Conservation (phyloP, 2,329 filamentous ascomycete species). For the Penicillium sp. region DNA sequence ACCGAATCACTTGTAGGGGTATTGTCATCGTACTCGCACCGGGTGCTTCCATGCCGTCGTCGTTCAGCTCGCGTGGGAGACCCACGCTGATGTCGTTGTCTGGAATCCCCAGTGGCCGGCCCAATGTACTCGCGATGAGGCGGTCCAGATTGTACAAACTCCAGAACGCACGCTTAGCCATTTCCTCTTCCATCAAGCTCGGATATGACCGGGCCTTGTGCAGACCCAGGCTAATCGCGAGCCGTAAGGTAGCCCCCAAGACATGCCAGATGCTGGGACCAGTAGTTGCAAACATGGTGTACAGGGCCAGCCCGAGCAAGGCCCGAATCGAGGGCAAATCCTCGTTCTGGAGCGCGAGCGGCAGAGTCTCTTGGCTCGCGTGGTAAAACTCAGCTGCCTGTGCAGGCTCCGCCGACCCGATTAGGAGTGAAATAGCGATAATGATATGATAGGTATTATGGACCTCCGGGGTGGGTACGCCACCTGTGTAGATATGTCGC, state of each 20-base stretch:
- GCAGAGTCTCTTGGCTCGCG: constrained; percentile 37
- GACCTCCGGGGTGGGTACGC: constrained; percentile 34
- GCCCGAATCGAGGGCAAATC: constrained; percentile 40
- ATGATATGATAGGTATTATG: constrained; percentile 42
- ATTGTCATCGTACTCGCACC: constrained; percentile 42
- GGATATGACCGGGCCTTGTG: constrained; percentile 35
- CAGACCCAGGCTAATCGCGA: constrained; percentile 41
- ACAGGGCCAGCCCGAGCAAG: constrained; percentile 39
- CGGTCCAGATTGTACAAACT: constrained; percentile 48
- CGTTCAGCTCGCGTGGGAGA: constrained; percentile 42
- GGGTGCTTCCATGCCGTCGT: constrained; percentile 40
- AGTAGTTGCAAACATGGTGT: constrained; percentile 41
- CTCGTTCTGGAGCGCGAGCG: constrained; percentile 40
- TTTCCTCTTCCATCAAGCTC: constrained; percentile 38
- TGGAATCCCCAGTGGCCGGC: constrained; percentile 43
- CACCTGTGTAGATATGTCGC: constrained; percentile 38
- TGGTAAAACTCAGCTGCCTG: constrained; percentile 39
- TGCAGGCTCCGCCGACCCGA: constrained; percentile 33
- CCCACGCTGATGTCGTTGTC: constrained; percentile 46
- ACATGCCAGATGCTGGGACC: constrained; percentile 45
- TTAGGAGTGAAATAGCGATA: constrained; percentile 38
- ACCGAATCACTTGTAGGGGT: constrained; percentile 38
- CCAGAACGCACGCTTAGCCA: constrained; percentile 48
- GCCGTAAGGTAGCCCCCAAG: constrained; percentile 39
- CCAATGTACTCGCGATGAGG: constrained; percentile 42